A percentile compares a stretch with the other conserved stretches of the same genome.
Evolutionary conservation across 2,329 filamentous ascomycete species (phyloP).

Genomic region (Alternaria hordeiaustralica): DNA sequence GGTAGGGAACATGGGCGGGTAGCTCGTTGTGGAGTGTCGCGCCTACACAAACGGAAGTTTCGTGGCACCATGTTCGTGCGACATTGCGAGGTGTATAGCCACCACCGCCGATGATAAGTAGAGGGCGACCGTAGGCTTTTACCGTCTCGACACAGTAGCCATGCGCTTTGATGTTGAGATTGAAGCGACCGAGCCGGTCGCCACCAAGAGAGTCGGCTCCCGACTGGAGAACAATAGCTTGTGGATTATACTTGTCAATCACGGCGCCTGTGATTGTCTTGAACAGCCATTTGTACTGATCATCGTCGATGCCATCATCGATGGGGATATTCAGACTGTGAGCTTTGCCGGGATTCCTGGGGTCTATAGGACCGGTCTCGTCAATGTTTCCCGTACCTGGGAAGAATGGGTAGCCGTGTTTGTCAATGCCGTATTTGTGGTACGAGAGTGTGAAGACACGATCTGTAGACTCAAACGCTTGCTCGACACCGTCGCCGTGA

Average conservation of each 20-base stretch:
- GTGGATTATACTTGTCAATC: conserved; percentile 83
- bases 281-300: conserved; percentile 87
- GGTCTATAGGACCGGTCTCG: conserved; percentile 81
- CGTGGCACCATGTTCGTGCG: conserved; percentile 94
- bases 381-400: conserved; percentile 88
- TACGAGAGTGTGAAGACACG: conserved; percentile 93
- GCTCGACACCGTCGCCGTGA: conserved; percentile 88
- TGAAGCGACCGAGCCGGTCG: conserved; percentile 93
- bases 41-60: conserved; percentile 88
- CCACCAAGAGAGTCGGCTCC: conserved; percentile 94
- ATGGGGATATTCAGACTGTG: conserved; percentile 91
- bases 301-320: conserved; percentile 88
- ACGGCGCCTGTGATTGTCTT: conserved; percentile 78
- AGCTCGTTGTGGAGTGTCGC: conserved; percentile 75
- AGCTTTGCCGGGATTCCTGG: conserved; percentile 85
- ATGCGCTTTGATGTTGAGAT: conserved; percentile 93
- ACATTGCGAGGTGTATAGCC: conserved; percentile 98
- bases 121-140: conserved; percentile 78
- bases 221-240: conserved; percentile 92
- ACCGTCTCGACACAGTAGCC: conserved; percentile 89
- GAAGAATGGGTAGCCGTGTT: conserved; percentile 69
- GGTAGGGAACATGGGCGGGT: conserved; percentile 81
- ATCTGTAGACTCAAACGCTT: conserved; percentile 88
- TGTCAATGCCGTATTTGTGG: conserved; percentile 88
- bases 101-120: conserved; percentile 91